Conservation (phyloP, 1,284 basidiomycete genomes). For the Moesziomyces sp. region DNA sequence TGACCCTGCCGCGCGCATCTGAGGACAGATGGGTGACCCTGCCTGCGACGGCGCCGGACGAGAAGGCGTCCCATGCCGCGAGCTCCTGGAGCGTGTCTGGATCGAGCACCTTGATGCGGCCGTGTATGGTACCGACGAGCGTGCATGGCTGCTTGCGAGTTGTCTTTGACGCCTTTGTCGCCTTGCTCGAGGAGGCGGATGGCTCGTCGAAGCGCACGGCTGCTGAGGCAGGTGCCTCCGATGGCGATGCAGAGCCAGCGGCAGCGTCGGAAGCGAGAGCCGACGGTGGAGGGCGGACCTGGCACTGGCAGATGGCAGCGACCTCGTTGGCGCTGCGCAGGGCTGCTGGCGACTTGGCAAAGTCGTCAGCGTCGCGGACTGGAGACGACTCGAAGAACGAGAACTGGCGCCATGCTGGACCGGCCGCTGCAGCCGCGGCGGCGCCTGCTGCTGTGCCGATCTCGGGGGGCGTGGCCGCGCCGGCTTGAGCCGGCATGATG, state of each 20-base stretch:
- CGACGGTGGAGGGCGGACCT: constrained; percentile 37
- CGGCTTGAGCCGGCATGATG: constrained; percentile 20
- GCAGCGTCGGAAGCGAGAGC: constrained; percentile 3
- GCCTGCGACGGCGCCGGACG: constrained; percentile 24
- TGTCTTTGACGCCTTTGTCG: constrained; percentile 1
- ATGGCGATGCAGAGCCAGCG: background rate
- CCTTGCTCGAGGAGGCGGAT: constrained; percentile 3
- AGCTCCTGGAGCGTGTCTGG: constrained; percentile 47
- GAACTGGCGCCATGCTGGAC: constrained; percentile 60
- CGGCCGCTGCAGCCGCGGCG: constrained; percentile 41
- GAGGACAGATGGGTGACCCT: constrained; percentile 54
- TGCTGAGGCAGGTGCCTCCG: constrained; percentile 6
- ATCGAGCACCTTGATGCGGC: constrained; percentile 52
- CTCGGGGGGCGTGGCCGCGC: constrained; percentile 13
- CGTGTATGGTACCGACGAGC: constrained; percentile 50
- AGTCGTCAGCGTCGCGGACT: constrained; percentile 53
- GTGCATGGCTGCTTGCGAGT: constrained; percentile 34
- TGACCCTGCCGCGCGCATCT: constrained; percentile 46
- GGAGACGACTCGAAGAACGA: constrained; percentile 54
- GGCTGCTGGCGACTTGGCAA: constrained; percentile 41
- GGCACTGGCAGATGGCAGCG: constrained; percentile 51
- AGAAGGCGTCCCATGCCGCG: constrained; percentile 56
- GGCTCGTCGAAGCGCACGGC: constrained; percentile 11
- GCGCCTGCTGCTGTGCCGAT: constrained; percentile 37
- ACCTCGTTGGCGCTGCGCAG: constrained; percentile 47